Conservation (phyloP, 495 filamentous ascomycete genomes). For the Talaromyces nanjingensis region DNA sequence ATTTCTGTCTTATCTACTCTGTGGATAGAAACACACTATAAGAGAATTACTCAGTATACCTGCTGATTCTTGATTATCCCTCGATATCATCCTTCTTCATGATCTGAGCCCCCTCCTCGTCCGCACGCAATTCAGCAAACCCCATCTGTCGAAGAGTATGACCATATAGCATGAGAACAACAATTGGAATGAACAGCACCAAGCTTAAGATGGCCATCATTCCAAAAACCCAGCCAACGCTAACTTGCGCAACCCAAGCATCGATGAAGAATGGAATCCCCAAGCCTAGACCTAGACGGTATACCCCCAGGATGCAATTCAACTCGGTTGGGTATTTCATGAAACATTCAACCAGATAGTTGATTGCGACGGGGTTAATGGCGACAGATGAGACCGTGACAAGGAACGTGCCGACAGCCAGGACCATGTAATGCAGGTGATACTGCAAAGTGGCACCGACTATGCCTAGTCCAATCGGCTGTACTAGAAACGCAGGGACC, state of each 20-base stretch:
- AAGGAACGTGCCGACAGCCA: constrained; percentile 38
- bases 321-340: constrained; percentile 34
- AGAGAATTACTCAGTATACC: background rate
- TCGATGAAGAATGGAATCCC: constrained; percentile 42
- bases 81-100: background rate
- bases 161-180: constrained; percentile 24
- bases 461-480: constrained; percentile 41
- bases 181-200: constrained; percentile 29
- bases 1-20: too few relatives aligned
- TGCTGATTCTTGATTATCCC: background rate
- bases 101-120: constrained; percentile 7
- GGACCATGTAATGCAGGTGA: constrained; percentile 40
- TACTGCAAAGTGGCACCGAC: constrained; percentile 42
- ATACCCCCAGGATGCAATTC: constrained; percentile 32
- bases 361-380: constrained; percentile 37
- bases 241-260: constrained; percentile 37
- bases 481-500: constrained; percentile 35
- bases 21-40: too few relatives aligned
- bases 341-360: constrained; percentile 45
- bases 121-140: constrained; percentile 1
- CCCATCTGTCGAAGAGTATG: constrained; percentile 8
- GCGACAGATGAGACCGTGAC: constrained; percentile 33
- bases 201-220: constrained; percentile 44
- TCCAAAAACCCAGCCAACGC: constrained; percentile 45
- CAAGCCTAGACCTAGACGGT: constrained; percentile 36